Conservation (phyloP, 768 basidiomycete species). For the Sarcodon aspratus region DNA sequence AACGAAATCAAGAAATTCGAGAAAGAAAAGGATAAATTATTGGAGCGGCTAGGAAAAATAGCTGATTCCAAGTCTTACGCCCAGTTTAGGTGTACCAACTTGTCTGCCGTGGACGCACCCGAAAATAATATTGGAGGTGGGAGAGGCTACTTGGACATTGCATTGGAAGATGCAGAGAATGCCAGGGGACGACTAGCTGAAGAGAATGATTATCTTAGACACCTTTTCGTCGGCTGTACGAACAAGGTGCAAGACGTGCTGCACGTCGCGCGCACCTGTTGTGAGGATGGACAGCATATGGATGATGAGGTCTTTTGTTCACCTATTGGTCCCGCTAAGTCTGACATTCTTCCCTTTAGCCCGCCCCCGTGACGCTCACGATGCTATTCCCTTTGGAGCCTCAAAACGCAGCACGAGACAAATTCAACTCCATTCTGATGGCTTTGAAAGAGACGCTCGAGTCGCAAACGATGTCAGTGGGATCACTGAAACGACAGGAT, state of each 20-base stretch:
- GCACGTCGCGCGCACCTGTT: constrained; percentile 28
- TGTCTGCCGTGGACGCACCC: constrained; percentile 24
- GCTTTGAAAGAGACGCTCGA: constrained; percentile 13
- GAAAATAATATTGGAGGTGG: constrained; percentile 22
- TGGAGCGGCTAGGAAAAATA: constrained; percentile 67
- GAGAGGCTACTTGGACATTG: constrained; percentile 46
- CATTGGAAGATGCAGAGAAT: constrained; percentile 64
- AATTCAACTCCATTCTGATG: constrained; percentile 13
- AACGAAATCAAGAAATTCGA: constrained; percentile 74
- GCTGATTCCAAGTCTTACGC: constrained; percentile 49
- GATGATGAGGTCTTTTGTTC: constrained; percentile 34
- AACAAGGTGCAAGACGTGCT: constrained; percentile 54
- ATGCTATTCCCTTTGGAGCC: constrained; percentile 17
- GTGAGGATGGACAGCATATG: constrained; percentile 21
- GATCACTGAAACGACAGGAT: constrained; percentile 1
- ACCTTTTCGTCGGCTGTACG: constrained; percentile 45
- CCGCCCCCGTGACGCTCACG: constrained; percentile 9
- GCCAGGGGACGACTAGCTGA: constrained; percentile 48
- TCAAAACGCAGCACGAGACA: constrained; percentile 13
- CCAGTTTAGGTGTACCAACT: constrained; percentile 22
- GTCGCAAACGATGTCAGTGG: not conserved
- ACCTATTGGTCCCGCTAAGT: constrained; percentile 8
- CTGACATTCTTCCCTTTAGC: constrained; percentile 7
- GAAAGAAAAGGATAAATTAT: constrained; percentile 63
- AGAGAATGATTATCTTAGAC: constrained; percentile 54